phyloP scores from a whole-genome alignment of 129 eudicot genomes.

The Centella asiatica region DNA sequence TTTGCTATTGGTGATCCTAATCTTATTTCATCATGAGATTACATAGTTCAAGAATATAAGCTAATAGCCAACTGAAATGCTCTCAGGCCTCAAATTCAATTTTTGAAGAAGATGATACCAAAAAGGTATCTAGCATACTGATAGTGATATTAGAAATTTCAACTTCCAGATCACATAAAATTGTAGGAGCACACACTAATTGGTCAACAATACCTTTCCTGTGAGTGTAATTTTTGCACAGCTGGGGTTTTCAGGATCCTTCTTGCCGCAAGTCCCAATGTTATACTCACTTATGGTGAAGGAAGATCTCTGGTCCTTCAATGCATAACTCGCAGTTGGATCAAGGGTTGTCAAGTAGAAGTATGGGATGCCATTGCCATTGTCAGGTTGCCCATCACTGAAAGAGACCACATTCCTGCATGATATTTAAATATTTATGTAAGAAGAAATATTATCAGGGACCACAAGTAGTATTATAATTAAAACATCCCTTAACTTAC shows the following conservation, averaged over 20 bases:
- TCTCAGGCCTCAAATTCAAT: background rate
- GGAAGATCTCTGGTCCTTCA: constrained; percentile 80
- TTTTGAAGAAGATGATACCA: background rate
- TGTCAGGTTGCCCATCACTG: constrained; percentile 83
- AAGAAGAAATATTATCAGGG: background rate
- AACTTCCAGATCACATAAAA: background rate
- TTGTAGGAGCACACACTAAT: background rate
- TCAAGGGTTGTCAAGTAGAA: constrained; percentile 83
- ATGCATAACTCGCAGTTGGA: constrained; percentile 79
- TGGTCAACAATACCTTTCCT: constrained; percentile 59
- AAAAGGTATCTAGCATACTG: background rate
- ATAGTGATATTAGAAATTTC: too few species aligned
- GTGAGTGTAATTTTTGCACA: constrained; percentile 89
- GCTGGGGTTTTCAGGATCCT: constrained; percentile 83
- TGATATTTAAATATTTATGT: background rate
- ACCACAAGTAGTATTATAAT: background rate
- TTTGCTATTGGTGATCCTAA: background rate
- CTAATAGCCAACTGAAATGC: background rate
- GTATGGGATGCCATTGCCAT: constrained; percentile 78
- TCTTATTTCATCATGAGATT: background rate
- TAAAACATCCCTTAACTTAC: background rate
- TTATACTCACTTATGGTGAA: constrained; percentile 69
- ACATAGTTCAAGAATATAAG: background rate
- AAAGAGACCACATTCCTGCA: constrained; percentile 95
- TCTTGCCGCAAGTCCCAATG: constrained; percentile 74